Evolutionary conservation across 805 yeast species (phyloP).

Genomic region (Zygotorulaspora danielsina): DNA sequence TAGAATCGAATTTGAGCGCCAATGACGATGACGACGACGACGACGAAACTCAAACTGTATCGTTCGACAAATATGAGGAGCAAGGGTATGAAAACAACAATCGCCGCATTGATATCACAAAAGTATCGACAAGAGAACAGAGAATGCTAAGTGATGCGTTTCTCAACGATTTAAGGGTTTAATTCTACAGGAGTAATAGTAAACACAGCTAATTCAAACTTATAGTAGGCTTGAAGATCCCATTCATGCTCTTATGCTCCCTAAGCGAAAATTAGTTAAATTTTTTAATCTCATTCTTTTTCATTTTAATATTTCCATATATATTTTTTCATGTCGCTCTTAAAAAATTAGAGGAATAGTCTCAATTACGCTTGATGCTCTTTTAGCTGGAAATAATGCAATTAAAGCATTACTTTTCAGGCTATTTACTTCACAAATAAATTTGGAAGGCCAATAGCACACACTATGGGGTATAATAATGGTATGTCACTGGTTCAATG

Average conservation of each 20-base stretch:
- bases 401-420: not conserved
- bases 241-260: too few relatives aligned
- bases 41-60: constrained; percentile 6
- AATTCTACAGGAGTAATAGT: too few relatives aligned
- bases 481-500: constrained; percentile 9
- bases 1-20: constrained; percentile 1
- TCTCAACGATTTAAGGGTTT: constrained; percentile 3
- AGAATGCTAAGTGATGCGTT: constrained; percentile 8
- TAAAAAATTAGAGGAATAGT: constrained; percentile 6
- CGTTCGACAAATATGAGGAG: constrained; percentile 5
- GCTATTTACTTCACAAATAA: too few relatives aligned
- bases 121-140: constrained; percentile 6
- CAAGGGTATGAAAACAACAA: constrained; percentile 7
- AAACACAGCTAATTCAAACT: too few relatives aligned
- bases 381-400: not conserved
- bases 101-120: constrained; percentile 3
- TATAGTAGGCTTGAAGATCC: too few relatives aligned
- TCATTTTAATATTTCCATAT: constrained; percentile 5
- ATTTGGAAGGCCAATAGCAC: not conserved
- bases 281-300: not conserved
- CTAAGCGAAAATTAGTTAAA: too few relatives aligned
- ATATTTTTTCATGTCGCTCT: constrained; percentile 3
- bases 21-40: constrained; percentile 9
- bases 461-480: constrained; percentile 12
- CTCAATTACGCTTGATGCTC: not conserved